Base-by-base conservation (phyloP, 495 filamentous ascomycete genomes). In the Entonaema liquescens region DNA sequence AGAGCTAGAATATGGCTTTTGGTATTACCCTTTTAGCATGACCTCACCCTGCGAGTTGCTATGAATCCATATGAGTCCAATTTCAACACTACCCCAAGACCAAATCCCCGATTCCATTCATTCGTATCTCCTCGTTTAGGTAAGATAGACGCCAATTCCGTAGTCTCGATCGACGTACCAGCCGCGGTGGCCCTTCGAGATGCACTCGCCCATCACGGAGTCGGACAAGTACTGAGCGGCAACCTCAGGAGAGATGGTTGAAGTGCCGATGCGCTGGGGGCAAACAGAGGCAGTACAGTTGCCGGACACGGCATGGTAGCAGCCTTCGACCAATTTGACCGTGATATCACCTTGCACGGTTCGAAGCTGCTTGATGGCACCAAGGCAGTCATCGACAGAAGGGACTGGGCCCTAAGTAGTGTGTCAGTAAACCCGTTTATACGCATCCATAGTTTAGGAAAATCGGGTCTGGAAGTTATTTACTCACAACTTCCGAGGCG, bases 251-350 rank as follows among this genome's bases (percentile, higher is more conserved):
- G 75, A 26, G 44, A 77, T 74, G 44, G 62, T 72, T 17, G 65
- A 71, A 29, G 61, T 60, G 17, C 73, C 75, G 13, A 59, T 26
- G 8, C 65, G 65, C 55, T 75, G 73, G 44, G 75, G 75, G 44
- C 75, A 77, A n/a, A 74, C 65, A 0, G 74, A 66, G 1, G 56
- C 75, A 13, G 75, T 77, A 59, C 75, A 77, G 59, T 75, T 75
- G 59, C 73, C 73, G 11, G 68, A 71, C 28, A 53, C 40, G 11
- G 57, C 65, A n/a, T 72, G 53, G 62, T 65, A 71, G 62, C 75
- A 77, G 21, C 75, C 75, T 21, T 75, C 67, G 38, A 67, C 58
- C 5, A 77, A 59, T 19, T 75, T 67, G 68, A 77, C 67, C 19
- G 60, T 62, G 50, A 77, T 77, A 21, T 70, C 63, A 15, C 23